These are phyloP conservation scores for Eragrostis tef DNA, from an alignment of 202 grass and related monocot genomes.

Conservation along the genomic window DNA sequence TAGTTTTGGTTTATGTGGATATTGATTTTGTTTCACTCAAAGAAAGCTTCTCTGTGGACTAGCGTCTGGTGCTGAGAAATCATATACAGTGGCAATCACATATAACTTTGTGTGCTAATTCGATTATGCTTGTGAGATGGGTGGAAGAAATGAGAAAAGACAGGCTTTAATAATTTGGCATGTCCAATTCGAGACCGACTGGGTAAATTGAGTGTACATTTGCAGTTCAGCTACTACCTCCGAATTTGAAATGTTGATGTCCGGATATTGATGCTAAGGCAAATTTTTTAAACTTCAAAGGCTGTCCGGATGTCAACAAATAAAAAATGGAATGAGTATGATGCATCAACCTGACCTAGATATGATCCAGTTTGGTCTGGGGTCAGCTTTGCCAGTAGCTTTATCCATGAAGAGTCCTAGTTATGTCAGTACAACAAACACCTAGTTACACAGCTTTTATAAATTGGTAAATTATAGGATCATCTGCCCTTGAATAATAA, in stretches of 20 bases:
- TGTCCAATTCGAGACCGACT: background rate
- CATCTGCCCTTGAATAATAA: background rate
- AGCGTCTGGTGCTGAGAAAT: background rate
- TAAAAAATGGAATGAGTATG: too few relatives aligned
- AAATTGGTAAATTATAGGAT: background rate
- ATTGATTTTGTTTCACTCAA: background rate
- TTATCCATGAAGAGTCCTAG: background rate
- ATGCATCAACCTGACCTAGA: background rate
- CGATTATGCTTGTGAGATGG: background rate
- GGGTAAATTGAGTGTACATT: slow-evolving; percentile 1
- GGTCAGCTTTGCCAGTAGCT: background rate
- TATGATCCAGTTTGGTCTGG: background rate
- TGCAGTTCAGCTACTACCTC: slow-evolving; percentile 4
- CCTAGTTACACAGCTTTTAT: background rate
- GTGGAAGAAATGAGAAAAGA: background rate
- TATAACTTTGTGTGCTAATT: background rate
- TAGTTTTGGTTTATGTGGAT: background rate
- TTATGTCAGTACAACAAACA: slow-evolving; percentile 16
- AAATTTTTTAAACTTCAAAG: too few relatives aligned
- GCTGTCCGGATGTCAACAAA: too few relatives aligned
- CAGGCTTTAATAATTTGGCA: background rate
- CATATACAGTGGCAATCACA: background rate
- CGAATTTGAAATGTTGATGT: too few relatives aligned
- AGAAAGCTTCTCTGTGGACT: background rate
- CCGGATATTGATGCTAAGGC: too few relatives aligned